phyloP scores from a whole-genome alignment of 2,329 filamentous ascomycete species.

The Apiospora arundinis region DNA sequence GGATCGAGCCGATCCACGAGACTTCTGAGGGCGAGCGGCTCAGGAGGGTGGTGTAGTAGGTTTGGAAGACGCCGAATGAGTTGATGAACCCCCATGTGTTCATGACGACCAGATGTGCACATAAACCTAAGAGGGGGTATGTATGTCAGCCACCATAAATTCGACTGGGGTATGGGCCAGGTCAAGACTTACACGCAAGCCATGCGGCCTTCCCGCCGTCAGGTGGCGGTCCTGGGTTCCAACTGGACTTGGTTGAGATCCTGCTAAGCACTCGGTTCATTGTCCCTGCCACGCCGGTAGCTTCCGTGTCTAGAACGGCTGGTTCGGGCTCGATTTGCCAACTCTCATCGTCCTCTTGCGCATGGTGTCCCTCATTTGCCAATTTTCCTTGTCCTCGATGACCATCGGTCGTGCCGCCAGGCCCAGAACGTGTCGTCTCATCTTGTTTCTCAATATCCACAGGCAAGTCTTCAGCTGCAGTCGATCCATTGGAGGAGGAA shows the following conservation, averaged over 20 bases:
- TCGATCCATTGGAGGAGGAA: not conserved
- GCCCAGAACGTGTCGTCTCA: not conserved
- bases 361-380: not conserved
- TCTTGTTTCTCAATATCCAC: not conserved
- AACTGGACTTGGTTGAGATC: constrained; percentile 47
- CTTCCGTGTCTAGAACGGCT: constrained; percentile 33
- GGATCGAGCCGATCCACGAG: constrained; percentile 59
- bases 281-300: constrained; percentile 35
- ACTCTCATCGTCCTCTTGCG: constrained; percentile 21
- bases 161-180: too few relatives aligned
- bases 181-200: constrained; percentile 41
- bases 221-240: constrained; percentile 54
- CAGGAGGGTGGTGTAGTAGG: constrained; percentile 58
- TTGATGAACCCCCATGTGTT: constrained; percentile 58
- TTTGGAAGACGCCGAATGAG: constrained; percentile 59
- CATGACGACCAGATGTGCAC: constrained; percentile 46
- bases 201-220: constrained; percentile 57
- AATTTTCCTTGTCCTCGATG: not conserved
- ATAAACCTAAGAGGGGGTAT: not conserved
- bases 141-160: too few relatives aligned
- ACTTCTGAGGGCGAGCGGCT: constrained; percentile 39
- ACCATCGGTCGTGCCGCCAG: not conserved
- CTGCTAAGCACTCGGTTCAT: constrained; percentile 48
- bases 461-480: constrained; percentile 10
- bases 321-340: constrained; percentile 33